phyloP scores from a whole-genome alignment of 345 rosid species.

The Eucalyptus globulus region DNA sequence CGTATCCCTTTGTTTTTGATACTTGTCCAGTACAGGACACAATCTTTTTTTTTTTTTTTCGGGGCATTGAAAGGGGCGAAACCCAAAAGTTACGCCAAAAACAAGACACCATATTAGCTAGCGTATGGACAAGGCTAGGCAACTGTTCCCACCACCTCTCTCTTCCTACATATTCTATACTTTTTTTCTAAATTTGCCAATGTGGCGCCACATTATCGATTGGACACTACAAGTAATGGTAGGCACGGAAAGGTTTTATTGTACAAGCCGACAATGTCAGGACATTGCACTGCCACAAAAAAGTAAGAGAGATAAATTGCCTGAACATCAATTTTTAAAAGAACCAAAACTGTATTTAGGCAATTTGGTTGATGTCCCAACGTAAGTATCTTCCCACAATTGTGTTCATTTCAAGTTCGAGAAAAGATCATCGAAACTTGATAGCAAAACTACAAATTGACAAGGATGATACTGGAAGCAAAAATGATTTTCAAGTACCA shows the following conservation, averaged over 20 bases:
- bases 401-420: not conserved
- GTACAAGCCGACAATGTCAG: no score
- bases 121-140: no score
- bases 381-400: not conserved
- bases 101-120: not conserved
- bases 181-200: no score
- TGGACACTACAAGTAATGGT: not conserved
- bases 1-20: no score
- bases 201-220: not conserved
- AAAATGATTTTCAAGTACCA: not conserved
- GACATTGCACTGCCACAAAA: no score
- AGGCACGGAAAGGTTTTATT: not conserved
- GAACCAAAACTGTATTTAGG: accelerated
- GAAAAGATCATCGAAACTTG: no score
- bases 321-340: not conserved
- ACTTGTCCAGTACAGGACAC: no score
- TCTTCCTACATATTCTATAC: not conserved
- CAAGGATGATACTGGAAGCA: not conserved
- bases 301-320: no score
- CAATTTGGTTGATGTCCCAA: no score
- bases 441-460: not conserved
- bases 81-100: no score
- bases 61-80: no score
- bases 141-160: not conserved
- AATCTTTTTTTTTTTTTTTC: no score